Evolutionary conservation across 2,329 filamentous ascomycete species (phyloP).

Genomic region (Neofusicoccum sp.): DNA sequence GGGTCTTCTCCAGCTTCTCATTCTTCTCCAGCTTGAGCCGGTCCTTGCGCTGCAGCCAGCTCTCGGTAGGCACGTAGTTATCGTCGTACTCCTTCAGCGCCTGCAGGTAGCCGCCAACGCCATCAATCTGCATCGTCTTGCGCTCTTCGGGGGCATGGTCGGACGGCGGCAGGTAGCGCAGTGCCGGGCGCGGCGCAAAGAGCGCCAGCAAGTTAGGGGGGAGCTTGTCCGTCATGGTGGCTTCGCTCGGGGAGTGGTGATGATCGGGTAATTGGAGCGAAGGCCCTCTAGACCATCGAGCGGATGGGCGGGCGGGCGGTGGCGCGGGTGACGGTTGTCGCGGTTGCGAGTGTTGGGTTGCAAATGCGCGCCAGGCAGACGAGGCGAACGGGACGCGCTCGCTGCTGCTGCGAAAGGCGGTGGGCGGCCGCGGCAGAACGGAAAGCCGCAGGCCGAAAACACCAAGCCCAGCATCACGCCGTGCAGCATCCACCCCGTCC

Average conservation of each 20-base stretch:
- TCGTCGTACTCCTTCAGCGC: constrained; percentile 74
- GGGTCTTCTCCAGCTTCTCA: constrained; percentile 60
- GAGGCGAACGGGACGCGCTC: background rate
- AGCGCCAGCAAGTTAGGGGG: constrained; percentile 89
- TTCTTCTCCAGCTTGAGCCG: constrained; percentile 80
- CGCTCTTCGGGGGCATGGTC: constrained; percentile 83
- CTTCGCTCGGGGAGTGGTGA: background rate
- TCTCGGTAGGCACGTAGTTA: constrained; percentile 78
- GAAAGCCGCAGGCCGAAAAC: background rate
- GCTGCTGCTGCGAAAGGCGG: constrained; percentile 1
- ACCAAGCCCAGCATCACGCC: background rate
- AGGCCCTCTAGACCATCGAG: background rate
- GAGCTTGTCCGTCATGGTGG: constrained; percentile 88
- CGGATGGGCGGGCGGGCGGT: background rate
- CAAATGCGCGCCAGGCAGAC: constrained; percentile 6
- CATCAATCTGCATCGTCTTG: constrained; percentile 68
- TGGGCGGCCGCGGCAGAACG: constrained; percentile 1
- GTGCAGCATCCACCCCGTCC: constrained; percentile 6
- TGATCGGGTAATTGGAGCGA: background rate
- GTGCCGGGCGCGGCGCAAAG: constrained; percentile 88
- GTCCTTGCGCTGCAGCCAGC: constrained; percentile 86
- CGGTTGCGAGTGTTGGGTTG: background rate
- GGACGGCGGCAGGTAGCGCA: constrained; percentile 81
- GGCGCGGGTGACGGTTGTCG: background rate
- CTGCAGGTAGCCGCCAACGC: constrained; percentile 72